Percentiles rank a stretch among this genome's conserved stretches.
Conservation (phyloP, 2,329 filamentous ascomycete genomes). For the Fusarium irregulare region DNA sequence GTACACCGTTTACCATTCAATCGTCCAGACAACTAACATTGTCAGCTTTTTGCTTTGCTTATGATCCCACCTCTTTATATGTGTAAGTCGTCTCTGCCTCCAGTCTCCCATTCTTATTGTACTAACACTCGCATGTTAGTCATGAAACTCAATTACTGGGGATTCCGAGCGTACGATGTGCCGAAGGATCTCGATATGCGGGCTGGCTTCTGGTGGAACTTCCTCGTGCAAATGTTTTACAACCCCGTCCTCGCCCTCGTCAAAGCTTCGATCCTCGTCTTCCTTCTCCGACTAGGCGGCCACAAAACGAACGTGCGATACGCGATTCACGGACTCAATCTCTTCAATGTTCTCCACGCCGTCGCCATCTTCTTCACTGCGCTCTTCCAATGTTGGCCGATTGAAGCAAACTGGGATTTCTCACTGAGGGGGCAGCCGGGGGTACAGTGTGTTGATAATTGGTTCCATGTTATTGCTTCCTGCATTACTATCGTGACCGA, state of each 20-base stretch:
- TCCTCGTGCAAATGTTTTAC: conserved; percentile 56
- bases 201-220: conserved; percentile 51
- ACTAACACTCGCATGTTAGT: background rate
- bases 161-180: conserved; percentile 42
- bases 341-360: conserved; percentile 47
- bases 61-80: conserved; percentile 35
- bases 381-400: conserved; percentile 55
- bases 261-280: conserved; percentile 58
- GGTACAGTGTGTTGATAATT: conserved; percentile 50
- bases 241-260: conserved; percentile 59
- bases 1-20: background rate
- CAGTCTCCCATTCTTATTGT: accelerated
- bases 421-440: conserved; percentile 33
- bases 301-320: conserved; percentile 47
- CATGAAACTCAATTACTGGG: conserved; percentile 51
- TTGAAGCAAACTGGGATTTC: conserved; percentile 50
- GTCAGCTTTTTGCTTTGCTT: conserved; percentile 30
- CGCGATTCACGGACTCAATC: conserved; percentile 32
- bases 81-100: conserved; percentile 8
- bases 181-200: conserved; percentile 37
- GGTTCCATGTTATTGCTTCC: conserved; percentile 51
- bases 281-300: conserved; percentile 57
- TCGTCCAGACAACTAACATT: background rate
- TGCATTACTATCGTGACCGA: conserved; percentile 57
- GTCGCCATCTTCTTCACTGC: conserved; percentile 53